A percentile compares a stretch with the other conserved stretches of the same genome.
These are phyloP conservation scores for Chlamydomonas reinhardtii DNA, from an alignment of 163 green algal species.

Conservation along the genomic window DNA sequence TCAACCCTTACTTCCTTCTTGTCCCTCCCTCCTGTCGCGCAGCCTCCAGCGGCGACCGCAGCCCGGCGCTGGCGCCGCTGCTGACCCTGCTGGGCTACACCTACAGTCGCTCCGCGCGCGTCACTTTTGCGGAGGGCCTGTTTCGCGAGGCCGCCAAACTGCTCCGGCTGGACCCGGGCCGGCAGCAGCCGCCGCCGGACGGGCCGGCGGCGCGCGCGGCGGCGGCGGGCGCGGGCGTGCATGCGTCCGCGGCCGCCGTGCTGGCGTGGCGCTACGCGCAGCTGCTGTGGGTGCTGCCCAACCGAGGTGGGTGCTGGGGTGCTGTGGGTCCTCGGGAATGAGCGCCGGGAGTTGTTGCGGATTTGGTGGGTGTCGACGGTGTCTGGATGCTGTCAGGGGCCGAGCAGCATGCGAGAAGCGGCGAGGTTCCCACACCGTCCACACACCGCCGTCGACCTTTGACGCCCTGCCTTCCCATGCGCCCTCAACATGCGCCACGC, in stretches of 20 bases:
- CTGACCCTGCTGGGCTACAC: conserved; percentile 72
- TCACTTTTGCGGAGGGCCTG: conserved; percentile 81
- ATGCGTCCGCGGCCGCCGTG: conserved; percentile 68
- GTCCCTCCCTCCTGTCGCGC: no score
- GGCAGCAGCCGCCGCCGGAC: not conserved
- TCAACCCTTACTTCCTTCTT: no score
- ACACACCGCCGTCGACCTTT: no score
- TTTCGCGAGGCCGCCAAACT: conserved; percentile 70
- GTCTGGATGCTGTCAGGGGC: no score
- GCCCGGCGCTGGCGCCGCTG: conserved; percentile 63
- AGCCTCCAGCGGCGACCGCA: conserved; percentile 33
- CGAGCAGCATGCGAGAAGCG: no score
- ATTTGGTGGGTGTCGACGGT: no score
- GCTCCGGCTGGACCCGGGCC: conserved; percentile 48
- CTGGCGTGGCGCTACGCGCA: conserved; percentile 78
- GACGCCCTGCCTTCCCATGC: no score
- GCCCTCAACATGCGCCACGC: not conserved
- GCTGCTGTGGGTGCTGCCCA: conserved; percentile 79
- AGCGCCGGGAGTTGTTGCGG: no score
- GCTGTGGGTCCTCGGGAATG: no score
- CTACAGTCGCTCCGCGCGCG: conserved; percentile 73
- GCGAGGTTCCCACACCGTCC: no score
- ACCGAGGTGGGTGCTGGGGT: conserved; percentile 54
- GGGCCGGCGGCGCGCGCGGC: no score
- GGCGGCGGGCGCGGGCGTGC: conserved; percentile 42